Percentiles rank a stretch among this genome's conserved stretches.
These are phyloP conservation scores for Cucurbita pepo DNA, from an alignment of 306 rosid species.

Conservation along the genomic window DNA sequence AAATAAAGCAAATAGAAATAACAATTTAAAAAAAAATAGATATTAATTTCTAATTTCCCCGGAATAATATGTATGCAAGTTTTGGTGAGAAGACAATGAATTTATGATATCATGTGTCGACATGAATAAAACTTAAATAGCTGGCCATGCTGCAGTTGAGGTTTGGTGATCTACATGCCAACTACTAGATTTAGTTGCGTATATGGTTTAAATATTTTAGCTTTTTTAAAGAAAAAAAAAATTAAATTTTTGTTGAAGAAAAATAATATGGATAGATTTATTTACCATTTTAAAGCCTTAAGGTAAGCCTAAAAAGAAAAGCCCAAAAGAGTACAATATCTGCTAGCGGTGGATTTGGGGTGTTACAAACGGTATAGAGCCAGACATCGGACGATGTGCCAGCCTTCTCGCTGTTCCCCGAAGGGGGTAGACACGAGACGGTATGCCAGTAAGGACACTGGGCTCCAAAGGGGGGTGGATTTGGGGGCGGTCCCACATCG, in stretches of 20 bases:
- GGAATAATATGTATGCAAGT: neutral
- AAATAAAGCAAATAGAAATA: neutral
- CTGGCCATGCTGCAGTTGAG: conserved; percentile 42
- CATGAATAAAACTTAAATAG: conserved; percentile 18
- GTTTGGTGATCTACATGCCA: conserved; percentile 70
- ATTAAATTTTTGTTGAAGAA: neutral
- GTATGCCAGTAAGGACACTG: too few relatives aligned
- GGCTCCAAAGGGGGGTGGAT: too few relatives aligned
- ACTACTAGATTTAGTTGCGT: conserved; percentile 43
- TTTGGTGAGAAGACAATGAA: conserved; percentile 13
- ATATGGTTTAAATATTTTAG: conserved; percentile 4
- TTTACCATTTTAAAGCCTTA: neutral
- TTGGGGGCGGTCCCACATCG: too few relatives aligned
- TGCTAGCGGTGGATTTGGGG: too few relatives aligned
- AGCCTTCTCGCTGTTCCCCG: too few relatives aligned
- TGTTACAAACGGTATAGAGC: too few relatives aligned
- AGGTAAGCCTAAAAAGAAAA: too few relatives aligned
- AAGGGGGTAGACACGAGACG: too few relatives aligned
- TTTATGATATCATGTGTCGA: neutral
- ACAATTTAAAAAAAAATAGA: neutral
- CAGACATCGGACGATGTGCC: too few relatives aligned
- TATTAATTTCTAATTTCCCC: neutral
- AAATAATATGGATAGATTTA: neutral
- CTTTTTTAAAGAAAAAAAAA: neutral
- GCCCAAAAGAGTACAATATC: too few relatives aligned